Evolutionary conservation across 148 eudicot genomes (phyloP).

Genomic region (Rhododendron henanense): DNA sequence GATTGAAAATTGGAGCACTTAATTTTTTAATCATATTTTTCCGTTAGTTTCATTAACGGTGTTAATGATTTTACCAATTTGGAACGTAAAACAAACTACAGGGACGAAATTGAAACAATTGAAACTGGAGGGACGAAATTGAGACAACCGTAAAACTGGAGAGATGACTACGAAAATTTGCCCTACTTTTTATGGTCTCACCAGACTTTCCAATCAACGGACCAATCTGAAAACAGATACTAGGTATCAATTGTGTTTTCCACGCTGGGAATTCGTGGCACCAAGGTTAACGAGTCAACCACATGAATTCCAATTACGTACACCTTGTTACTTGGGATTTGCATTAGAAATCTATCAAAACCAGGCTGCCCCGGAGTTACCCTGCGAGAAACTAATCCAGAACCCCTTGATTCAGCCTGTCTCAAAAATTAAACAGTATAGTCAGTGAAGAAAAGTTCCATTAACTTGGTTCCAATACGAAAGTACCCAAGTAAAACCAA

Average conservation of each 20-base stretch:
- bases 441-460: not conserved
- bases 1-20: too few species aligned
- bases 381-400: slow-evolving; percentile 63
- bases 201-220: slow-evolving; percentile 95
- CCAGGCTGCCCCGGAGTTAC: slow-evolving; percentile 43
- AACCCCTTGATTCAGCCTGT: slow-evolving; percentile 87
- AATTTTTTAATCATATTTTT: too few species aligned
- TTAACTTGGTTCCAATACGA: slow-evolving; percentile 16
- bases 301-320: slow-evolving; percentile 3
- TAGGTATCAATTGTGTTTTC: slow-evolving; percentile 6
- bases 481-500: too few species aligned
- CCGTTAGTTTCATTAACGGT: too few species aligned
- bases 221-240: slow-evolving; percentile 58
- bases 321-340: slow-evolving; percentile 88
- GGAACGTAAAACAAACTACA: too few species aligned
- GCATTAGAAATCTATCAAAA: slow-evolving; percentile 50
- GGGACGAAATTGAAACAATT: too few species aligned
- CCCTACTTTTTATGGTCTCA: slow-evolving; percentile 68
- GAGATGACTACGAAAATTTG: too few species aligned
- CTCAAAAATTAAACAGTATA: not conserved
- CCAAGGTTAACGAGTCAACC: not conserved
- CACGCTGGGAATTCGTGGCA: not conserved
- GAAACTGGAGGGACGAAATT: too few species aligned
- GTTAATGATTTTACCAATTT: too few species aligned
- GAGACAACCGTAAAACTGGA: too few species aligned